phyloP scores from a whole-genome alignment of 352 stramenopile species.

The Plasmopara muralis region DNA sequence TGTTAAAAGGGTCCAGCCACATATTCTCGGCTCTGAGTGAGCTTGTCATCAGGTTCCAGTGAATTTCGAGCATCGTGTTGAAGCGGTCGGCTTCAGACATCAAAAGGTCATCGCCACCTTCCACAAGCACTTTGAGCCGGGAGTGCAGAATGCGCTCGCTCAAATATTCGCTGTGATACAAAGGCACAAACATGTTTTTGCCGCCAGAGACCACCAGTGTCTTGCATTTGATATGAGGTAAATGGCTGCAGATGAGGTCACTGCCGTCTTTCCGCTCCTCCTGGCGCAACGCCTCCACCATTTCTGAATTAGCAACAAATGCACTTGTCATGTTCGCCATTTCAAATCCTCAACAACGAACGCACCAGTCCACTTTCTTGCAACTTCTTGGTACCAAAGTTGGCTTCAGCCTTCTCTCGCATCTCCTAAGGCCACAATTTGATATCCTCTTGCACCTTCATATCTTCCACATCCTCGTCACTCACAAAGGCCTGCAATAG shows the following conservation, averaged over 20 bases:
- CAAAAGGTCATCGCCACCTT: slow-evolving; percentile 55
- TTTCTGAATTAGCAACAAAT: slow-evolving; percentile 25
- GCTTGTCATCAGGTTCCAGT: slow-evolving; percentile 70
- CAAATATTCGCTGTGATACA: slow-evolving; percentile 74
- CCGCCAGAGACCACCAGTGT: slow-evolving; percentile 65
- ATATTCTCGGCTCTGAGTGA: slow-evolving; percentile 76
- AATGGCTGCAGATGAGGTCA: slow-evolving; percentile 60
- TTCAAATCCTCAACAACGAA: background rate
- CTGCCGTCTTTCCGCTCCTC: slow-evolving; percentile 50
- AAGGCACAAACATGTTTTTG: slow-evolving; percentile 55
- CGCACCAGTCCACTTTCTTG: slow-evolving; percentile 50
- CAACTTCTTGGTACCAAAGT: slow-evolving; percentile 46
- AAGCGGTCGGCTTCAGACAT: slow-evolving; percentile 40
- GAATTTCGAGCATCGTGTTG: slow-evolving; percentile 54
- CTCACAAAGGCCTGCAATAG: slow-evolving; percentile 59
- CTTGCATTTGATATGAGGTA: slow-evolving; percentile 77
- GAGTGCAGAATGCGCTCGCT: slow-evolving; percentile 85
- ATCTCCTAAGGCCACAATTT: slow-evolving; percentile 44
- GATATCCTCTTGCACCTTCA: slow-evolving; percentile 43
- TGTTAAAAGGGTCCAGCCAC: slow-evolving; percentile 39
- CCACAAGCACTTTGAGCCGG: slow-evolving; percentile 44
- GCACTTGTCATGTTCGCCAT: background rate
- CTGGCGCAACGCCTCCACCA: slow-evolving; percentile 40
- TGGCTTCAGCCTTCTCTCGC: slow-evolving; percentile 39
- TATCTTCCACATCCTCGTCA: slow-evolving; percentile 60